Evolutionary conservation across 768 basidiomycete genomes (phyloP).

Genomic region (Omphalotus guepiniiformis): DNA sequence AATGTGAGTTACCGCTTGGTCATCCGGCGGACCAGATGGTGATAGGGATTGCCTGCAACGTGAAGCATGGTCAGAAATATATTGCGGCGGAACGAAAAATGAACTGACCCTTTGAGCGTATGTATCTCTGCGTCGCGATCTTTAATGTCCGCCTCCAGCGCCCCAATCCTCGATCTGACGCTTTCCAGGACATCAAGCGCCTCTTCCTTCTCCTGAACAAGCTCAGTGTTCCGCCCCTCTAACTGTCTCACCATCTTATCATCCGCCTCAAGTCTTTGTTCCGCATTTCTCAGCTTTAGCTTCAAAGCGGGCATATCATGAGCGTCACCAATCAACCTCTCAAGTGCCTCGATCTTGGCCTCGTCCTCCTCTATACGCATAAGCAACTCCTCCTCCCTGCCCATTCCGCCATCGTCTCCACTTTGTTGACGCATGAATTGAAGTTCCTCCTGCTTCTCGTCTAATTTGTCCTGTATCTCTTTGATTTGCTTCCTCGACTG

Average conservation of each 20-base stretch:
- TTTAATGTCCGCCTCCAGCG: conserved; percentile 20
- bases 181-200: conserved; percentile 40
- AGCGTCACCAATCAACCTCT: conserved; percentile 41
- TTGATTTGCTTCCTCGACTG: conserved; percentile 38
- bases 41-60: neutral
- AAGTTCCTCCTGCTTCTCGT: conserved; percentile 60
- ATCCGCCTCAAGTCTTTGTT: conserved; percentile 39
- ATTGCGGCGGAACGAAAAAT: neutral
- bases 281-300: conserved; percentile 35
- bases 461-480: conserved; percentile 39
- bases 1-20: conserved; percentile 36
- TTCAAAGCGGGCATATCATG: conserved; percentile 33
- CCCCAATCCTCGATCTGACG: conserved; percentile 28
- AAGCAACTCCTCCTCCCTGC: conserved; percentile 58
- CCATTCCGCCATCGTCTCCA: conserved; percentile 26
- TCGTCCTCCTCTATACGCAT: conserved; percentile 72
- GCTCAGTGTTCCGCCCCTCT: conserved; percentile 39
- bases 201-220: conserved; percentile 54
- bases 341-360: conserved; percentile 56
- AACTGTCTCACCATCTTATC: conserved; percentile 31
- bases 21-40: conserved; percentile 14
- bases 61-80: neutral
- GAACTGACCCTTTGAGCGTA: conserved; percentile 12
- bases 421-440: conserved; percentile 35
- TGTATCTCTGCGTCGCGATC: conserved; percentile 20